Conservation (phyloP, 176 grass and related monocot species). For the Lolium multiflorum region DNA sequence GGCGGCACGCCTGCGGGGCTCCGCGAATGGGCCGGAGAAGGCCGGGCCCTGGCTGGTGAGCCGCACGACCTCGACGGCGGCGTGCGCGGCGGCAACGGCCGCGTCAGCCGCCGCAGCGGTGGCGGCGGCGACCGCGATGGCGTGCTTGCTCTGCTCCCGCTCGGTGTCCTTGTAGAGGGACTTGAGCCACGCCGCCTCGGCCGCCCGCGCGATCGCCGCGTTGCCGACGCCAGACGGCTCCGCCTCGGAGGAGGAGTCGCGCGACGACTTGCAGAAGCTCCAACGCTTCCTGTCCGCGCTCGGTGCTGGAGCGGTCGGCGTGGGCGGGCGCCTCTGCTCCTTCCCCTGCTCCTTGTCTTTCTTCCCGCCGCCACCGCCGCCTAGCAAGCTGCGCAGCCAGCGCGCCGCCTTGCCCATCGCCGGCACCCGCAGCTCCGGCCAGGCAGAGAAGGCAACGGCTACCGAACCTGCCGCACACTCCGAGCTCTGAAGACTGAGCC, state of each 20-base stretch:
- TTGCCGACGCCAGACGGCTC: not conserved
- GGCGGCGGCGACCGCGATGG: constrained; percentile 86
- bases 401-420: constrained; percentile 80
- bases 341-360: constrained; percentile 55
- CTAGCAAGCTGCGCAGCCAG: constrained; percentile 72
- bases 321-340: constrained; percentile 37
- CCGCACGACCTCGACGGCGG: constrained; percentile 80
- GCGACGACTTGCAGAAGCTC: constrained; percentile 75
- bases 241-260: constrained; percentile 41
- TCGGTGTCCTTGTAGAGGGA: constrained; percentile 73
- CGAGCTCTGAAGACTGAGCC: not conserved
- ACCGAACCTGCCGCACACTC: not conserved
- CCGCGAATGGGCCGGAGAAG: not conserved
- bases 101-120: constrained; percentile 75
- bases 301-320: not conserved
- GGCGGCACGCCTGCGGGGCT: not conserved
- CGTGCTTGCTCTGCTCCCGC: constrained; percentile 93
- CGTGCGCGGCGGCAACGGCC: constrained; percentile 78
- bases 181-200: constrained; percentile 67
- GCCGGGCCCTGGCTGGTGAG: constrained; percentile 74
- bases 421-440: constrained; percentile 16
- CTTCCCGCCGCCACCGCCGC: constrained; percentile 53
- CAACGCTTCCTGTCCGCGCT: constrained; percentile 76
- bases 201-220: constrained; percentile 53
- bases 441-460: not conserved